Evolutionary conservation across 441 rosid genomes (phyloP), one percentile per base, ranked within the genome.

Genomic region (Eruca vesicaria): DNA sequence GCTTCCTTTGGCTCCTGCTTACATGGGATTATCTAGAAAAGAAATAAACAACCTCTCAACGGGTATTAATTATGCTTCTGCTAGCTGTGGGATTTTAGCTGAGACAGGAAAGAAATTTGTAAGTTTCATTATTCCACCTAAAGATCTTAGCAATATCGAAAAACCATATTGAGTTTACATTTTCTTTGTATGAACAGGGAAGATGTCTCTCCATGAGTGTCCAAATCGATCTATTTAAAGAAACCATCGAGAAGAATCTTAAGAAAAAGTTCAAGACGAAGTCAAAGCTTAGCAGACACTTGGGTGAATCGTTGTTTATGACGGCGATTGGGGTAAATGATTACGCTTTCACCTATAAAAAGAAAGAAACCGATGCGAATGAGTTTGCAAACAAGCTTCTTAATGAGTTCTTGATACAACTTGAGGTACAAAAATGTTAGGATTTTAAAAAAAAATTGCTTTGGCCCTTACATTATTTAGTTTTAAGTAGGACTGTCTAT

Each of bases 61-160:
- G 31, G 78, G 81, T 43, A 16, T 67, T 28, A 68, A 62, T 18
- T 78, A 72, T 61, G 81, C 81, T 38, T 72, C 81, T 53, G 81
- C 74, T 60, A 58, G 81, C n/a, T 72, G 78, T 68, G 78, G 81
- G 38, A 56, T 72, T 29, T 35, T 53, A 31, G 19, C 14, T 20
- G 33, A 53, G 7, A 35, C 77, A 11, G 77, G 74, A 41, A 67
- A 72, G 32, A 1, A 5, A 29, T 0, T 33, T 35, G 79, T 76
- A 31, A 20, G 66, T 56, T 69, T 63, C 26, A 16, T 3, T 45
- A 21, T 32, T 60, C 52, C 11, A 32, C 15, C 26, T 20, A 55
- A 11, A 41, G 7, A 69, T 69, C 0, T 29, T 48, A 52, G 56
- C 20, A 63, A 15, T 52, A 53, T 63, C 11, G 9, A 16, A 50